phyloP scores from a whole-genome alignment of 441 rosid species.

The Populus trichocarpa region DNA sequence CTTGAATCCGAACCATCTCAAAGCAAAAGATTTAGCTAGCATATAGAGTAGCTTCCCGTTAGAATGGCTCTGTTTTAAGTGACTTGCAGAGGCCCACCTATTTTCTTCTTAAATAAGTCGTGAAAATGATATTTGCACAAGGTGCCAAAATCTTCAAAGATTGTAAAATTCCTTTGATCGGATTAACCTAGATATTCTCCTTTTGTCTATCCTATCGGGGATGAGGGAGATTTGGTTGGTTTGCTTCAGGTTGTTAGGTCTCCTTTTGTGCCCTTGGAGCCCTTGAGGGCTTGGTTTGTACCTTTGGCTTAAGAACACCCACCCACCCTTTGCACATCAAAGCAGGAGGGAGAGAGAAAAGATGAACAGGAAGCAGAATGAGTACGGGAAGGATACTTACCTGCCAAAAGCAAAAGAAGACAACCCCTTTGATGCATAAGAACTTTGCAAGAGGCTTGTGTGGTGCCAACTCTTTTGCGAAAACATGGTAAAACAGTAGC shows the following conservation, averaged over 20 bases:
- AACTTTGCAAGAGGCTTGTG: constrained; percentile 95
- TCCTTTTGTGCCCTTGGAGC: neutral
- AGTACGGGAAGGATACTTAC: constrained; percentile 31
- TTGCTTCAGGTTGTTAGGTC: neutral
- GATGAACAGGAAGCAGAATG: neutral
- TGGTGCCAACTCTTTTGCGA: constrained; percentile 87
- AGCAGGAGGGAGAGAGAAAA: neutral
- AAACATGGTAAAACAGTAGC: constrained; percentile 83
- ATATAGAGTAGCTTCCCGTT: neutral
- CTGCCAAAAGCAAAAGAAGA: constrained; percentile 99
- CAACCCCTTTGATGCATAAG: constrained; percentile 97
- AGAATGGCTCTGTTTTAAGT: neutral
- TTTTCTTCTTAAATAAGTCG: neutral
- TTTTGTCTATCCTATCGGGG: neutral
- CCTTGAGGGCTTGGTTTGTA: neutral
- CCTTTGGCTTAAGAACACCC: neutral
- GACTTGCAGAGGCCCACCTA: neutral
- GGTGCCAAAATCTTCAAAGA: neutral
- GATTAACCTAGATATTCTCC: neutral
- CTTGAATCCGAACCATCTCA: neutral
- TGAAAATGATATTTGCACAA: neutral
- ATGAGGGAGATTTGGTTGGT: neutral
- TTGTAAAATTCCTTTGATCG: neutral
- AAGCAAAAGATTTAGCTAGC: neutral
- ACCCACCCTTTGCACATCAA: neutral